Percentiles rank a stretch among this genome's conserved stretches.
Conservation (phyloP, 2,329 filamentous ascomycete species). For the Didymosphaeria variabile region DNA sequence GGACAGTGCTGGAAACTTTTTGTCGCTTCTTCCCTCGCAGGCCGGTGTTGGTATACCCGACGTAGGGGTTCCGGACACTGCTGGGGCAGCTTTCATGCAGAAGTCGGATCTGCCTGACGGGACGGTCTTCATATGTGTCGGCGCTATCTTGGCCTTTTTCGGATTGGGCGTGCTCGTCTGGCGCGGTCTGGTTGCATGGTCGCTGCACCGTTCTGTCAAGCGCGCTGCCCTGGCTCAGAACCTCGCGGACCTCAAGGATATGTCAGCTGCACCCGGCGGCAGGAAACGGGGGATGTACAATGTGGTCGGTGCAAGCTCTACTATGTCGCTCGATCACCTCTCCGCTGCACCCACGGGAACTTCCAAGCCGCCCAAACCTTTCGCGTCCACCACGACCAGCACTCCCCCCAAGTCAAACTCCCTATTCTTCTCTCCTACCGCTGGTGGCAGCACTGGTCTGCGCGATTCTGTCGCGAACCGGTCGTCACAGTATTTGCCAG, state of each 20-base stretch:
- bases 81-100: constrained; percentile 90
- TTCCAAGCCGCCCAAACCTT: constrained; percentile 42
- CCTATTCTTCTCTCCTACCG: constrained; percentile 96
- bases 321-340: constrained; percentile 64
- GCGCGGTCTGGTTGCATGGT: constrained; percentile 87
- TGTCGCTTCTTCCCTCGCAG: constrained; percentile 48
- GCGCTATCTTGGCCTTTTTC: constrained; percentile 84
- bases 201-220: constrained; percentile 89
- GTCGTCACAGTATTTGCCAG: constrained; percentile 82
- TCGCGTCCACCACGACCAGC: constrained; percentile 33
- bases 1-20: constrained; percentile 26
- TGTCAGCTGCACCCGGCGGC: constrained; percentile 53
- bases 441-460: constrained; percentile 63
- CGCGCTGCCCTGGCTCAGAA: constrained; percentile 82
- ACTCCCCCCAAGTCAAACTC: constrained; percentile 55
- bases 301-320: constrained; percentile 59
- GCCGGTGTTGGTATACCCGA: constrained; percentile 70
- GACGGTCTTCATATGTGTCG: constrained; percentile 95
- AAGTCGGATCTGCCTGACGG: constrained; percentile 86
- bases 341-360: constrained; percentile 46
- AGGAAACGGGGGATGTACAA: constrained; percentile 54
- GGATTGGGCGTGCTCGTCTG: constrained; percentile 84
- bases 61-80: constrained; percentile 81
- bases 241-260: constrained; percentile 73
- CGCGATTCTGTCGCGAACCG: constrained; percentile 63